Evolutionary conservation across 2,329 filamentous ascomycete genomes (phyloP).

Genomic region (Parascedosporium putredinis): DNA sequence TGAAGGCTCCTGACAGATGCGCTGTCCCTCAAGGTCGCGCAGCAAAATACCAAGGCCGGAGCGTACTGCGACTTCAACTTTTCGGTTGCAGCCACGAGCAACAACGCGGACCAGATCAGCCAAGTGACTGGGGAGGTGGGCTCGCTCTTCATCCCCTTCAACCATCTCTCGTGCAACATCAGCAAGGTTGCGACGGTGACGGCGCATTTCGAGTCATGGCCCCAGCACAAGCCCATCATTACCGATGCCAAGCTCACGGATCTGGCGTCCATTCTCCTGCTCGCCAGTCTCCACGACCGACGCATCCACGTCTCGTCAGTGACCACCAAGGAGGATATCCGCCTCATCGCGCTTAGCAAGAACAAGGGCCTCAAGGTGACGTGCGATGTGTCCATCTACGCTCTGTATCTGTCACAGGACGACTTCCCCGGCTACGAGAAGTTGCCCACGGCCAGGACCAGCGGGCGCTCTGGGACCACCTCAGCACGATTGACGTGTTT

Average conservation of each 20-base stretch:
- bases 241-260: conserved; percentile 75
- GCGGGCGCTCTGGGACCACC: conserved; percentile 61
- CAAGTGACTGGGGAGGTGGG: conserved; percentile 64
- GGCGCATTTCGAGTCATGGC: conserved; percentile 70
- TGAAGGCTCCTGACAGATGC: conserved; percentile 66
- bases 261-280: conserved; percentile 66
- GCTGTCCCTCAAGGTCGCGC: conserved; percentile 58
- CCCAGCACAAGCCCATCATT: conserved; percentile 66
- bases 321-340: conserved; percentile 72
- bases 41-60: conserved; percentile 57
- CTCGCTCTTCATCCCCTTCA: conserved; percentile 74
- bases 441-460: conserved; percentile 60
- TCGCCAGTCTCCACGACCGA: conserved; percentile 67
- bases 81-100: conserved; percentile 63
- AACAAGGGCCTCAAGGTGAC: conserved; percentile 73
- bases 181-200: conserved; percentile 74
- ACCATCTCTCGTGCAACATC: conserved; percentile 71
- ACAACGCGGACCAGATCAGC: conserved; percentile 65
- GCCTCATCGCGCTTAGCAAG: conserved; percentile 66
- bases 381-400: conserved; percentile 73
- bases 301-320: conserved; percentile 74
- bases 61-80: conserved; percentile 72
- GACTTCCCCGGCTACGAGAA: conserved; percentile 59
- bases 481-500: conserved; percentile 67
- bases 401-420: conserved; percentile 61